These are phyloP conservation scores for Zanthoxylum bungeanum DNA, from an alignment of 345 rosid genomes.

Conservation along the genomic window DNA sequence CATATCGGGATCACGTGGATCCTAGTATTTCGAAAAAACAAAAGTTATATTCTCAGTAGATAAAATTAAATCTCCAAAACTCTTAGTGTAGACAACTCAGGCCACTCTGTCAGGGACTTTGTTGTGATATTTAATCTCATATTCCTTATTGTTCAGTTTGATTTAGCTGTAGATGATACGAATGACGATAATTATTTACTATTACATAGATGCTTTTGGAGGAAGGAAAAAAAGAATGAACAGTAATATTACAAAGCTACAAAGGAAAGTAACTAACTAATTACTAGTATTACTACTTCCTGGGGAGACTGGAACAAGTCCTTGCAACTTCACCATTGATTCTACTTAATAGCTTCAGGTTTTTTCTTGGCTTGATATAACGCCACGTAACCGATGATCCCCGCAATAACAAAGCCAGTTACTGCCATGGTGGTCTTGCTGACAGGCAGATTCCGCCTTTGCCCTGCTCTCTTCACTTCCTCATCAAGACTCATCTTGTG, in stretches of 20 bases:
- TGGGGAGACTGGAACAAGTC: constrained; percentile 55
- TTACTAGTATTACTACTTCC: constrained; percentile 24
- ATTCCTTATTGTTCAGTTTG: background rate
- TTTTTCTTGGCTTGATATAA: constrained; percentile 54
- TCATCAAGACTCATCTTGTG: no score
- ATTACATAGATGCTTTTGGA: background rate
- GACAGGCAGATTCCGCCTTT: constrained; percentile 54
- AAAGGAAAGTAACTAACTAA: background rate
- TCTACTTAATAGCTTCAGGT: constrained; percentile 52
- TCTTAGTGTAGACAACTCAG: no score
- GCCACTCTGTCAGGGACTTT: background rate
- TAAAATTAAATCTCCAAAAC: no score
- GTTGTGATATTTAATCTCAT: constrained; percentile 10
- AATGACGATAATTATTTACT: background rate
- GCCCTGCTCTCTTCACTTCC: no score
- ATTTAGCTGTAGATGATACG: background rate
- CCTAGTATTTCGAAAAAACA: no score
- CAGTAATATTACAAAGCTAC: background rate
- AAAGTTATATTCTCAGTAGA: no score
- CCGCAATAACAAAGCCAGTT: constrained; percentile 51
- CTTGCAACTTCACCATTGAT: constrained; percentile 39
- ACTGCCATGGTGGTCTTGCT: constrained; percentile 48
- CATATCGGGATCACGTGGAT: no score
- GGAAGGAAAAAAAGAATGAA: background rate
- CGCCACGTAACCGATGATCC: constrained; percentile 41